phyloP scores from a whole-genome alignment of 371 early-diverging fungal species.

The Mortierella sp. region DNA sequence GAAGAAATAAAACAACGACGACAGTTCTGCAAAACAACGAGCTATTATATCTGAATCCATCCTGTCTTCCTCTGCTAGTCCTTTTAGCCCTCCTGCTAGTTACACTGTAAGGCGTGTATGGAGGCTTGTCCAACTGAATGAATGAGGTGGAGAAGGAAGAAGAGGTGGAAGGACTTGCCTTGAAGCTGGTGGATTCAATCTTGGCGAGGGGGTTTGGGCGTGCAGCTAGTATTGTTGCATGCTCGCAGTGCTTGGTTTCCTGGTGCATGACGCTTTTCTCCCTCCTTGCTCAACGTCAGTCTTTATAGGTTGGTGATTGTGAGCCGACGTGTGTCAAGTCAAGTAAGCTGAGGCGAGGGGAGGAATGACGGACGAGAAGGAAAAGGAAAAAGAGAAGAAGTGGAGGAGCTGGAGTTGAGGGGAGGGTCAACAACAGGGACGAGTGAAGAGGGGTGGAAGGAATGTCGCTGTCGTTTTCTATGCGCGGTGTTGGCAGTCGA shows the following conservation, averaged over 20 bases:
- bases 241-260: constrained; percentile 32
- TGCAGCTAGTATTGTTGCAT: constrained; percentile 46
- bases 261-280: constrained; percentile 17
- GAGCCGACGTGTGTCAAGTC: neutral
- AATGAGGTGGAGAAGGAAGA: neutral
- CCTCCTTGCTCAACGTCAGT: neutral
- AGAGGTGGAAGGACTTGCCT: constrained; percentile 35
- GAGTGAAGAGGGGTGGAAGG: neutral
- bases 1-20: neutral
- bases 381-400: neutral
- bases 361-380: neutral
- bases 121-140: neutral
- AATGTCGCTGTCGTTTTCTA: neutral
- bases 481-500: too few relatives aligned
- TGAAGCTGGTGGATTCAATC: constrained; percentile 55
- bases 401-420: neutral
- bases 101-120: neutral
- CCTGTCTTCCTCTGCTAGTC: neutral
- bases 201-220: constrained; percentile 50
- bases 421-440: too few relatives aligned
- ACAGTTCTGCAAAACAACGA: neutral
- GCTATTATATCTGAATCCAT: neutral
- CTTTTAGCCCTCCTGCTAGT: neutral
- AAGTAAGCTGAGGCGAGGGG: neutral
- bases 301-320: neutral